Evolutionary conservation across 2,329 filamentous ascomycete species (phyloP).

Genomic region (Coniochaeta sp.): DNA sequence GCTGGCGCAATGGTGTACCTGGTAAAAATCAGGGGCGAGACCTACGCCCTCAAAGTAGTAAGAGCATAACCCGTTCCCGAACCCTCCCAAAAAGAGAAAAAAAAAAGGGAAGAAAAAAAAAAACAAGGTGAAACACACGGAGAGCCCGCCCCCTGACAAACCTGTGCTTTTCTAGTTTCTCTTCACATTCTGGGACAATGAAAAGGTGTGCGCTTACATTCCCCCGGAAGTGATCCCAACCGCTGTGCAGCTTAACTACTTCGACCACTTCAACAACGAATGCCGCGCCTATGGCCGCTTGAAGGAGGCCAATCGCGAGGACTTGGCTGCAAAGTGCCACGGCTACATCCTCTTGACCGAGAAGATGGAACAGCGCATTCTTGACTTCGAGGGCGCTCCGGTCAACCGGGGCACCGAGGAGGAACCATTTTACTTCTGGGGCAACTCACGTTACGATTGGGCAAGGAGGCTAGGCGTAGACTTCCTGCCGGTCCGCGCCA

Average conservation of each 20-base stretch:
- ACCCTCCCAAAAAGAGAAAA: too few relatives aligned
- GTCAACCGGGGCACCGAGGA: not conserved
- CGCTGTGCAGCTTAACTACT: slow-evolving; percentile 2
- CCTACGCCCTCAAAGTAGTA: not conserved
- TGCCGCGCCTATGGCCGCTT: slow-evolving; percentile 10
- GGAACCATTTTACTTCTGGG: too few relatives aligned
- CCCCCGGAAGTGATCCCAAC: too few relatives aligned
- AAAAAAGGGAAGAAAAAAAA: too few relatives aligned
- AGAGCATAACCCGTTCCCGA: not conserved
- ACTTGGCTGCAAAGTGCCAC: slow-evolving; percentile 7
- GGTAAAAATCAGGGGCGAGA: not conserved
- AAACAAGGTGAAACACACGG: too few relatives aligned
- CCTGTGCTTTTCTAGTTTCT: too few relatives aligned
- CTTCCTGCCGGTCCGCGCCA: not conserved
- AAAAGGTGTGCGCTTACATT: too few relatives aligned
- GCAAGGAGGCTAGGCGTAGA: not conserved
- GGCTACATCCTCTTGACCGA: slow-evolving; percentile 8
- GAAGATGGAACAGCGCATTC: not conserved
- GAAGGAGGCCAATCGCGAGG: slow-evolving; percentile 4
- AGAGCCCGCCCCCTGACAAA: too few relatives aligned
- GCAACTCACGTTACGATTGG: not conserved
- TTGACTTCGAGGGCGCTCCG: not conserved
- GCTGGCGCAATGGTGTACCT: not conserved
- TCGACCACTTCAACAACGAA: slow-evolving; percentile 10
- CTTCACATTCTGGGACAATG: too few relatives aligned